Base-by-base conservation (phyloP, 768 basidiomycete genomes). In the Phaffia australis region DNA sequence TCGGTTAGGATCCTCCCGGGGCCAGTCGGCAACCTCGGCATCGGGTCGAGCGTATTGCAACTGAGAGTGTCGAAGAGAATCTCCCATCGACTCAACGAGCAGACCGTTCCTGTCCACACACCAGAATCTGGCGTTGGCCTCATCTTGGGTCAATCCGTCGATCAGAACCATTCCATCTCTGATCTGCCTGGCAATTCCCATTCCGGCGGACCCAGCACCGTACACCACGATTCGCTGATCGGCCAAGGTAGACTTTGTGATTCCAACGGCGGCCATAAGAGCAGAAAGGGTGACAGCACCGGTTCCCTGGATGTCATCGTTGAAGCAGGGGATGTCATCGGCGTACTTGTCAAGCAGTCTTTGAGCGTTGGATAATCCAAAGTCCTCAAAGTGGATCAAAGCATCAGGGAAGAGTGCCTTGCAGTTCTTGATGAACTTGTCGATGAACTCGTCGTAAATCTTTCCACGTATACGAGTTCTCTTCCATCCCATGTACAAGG, bases 161-260 rank as follows among this genome's bases (percentile, higher is more conserved):
- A 73, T 72, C 56, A 83, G 73, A 25, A 84, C 79, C 69, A 90
- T 85, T 2, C 87, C 89, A 68, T 87, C 86, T 32, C 47, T 72
- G 69, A 64, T 72, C 64, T 72, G 71, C 25, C 70, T 62, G 25
- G 71, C 71, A 48, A 72, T 70, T 29, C 65, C 60, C 70, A 88
- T 79, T 0, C 90, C 89, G 0, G 89, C 89, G 0, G 73, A 74
- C 29, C 78, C 89, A 0, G 87, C 84, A 11, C 89, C 89, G 73
- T 86, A 87, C 63, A 90, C 80, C 68, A 90, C 78, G 72, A 84
- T 84, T 7, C 87, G 82, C 74, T 92, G 89, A 64, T 88, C 85
- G 6, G 82, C 77, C 48, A 93, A 79, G 27, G 67, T 69, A 30
- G 67, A 69, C 25, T 69, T 67, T 55, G 71, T 69, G 27, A 71